Base-by-base conservation (phyloP, 129 eudicot species). In the Flaveria sonorensis region DNA sequence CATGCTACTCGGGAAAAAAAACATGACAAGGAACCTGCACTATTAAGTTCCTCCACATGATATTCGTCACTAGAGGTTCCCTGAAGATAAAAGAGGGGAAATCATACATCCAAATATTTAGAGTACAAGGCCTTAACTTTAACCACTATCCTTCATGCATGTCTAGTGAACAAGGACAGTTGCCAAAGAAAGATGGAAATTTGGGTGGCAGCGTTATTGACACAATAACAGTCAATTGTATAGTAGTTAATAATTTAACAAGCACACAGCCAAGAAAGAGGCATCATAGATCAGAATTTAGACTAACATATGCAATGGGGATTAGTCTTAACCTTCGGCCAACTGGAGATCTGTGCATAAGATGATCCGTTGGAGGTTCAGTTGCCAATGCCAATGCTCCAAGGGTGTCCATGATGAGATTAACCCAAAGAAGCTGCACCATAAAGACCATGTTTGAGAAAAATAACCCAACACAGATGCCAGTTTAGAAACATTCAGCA, bases 331-430 rank as follows among this genome's bases (percentile, higher is more conserved):
- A 92, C 98, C 96, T 93, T 63, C 96, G 90, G 55, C 98, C 96
- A 76, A 93, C 97, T 56, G 98, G 98, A 65, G 92, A 0, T 87
- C 98, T 84, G n/a, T 85, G 86, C 98, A 93, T 93, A 48, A 93
- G 96, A 74, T 90, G 91, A 74, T 93, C 94, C 0, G 97, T 93
- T 61, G 98, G 98, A 75, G 98, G 98, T 84, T 93, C 98, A 43
- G 98, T 93, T 36, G 98, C 98, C 85, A 93, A 83, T 32, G 98
- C 98, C 81, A 93, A 80, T 59, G 98, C 98, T 82, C 98, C 98
- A 67, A 93, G 90, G 76, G 98, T 93, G 80, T 93, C 98, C 98
- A 90, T 90, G 74, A 93, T 93, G 50, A 93, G 97, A 79, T 93
- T 93, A 63, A 93, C 98, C 98, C 98, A 93, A 42, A 93, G 94